These are phyloP conservation scores for Mortierella sp. DNA, from an alignment of 371 early-diverging fungal species.

Conservation along the genomic window DNA sequence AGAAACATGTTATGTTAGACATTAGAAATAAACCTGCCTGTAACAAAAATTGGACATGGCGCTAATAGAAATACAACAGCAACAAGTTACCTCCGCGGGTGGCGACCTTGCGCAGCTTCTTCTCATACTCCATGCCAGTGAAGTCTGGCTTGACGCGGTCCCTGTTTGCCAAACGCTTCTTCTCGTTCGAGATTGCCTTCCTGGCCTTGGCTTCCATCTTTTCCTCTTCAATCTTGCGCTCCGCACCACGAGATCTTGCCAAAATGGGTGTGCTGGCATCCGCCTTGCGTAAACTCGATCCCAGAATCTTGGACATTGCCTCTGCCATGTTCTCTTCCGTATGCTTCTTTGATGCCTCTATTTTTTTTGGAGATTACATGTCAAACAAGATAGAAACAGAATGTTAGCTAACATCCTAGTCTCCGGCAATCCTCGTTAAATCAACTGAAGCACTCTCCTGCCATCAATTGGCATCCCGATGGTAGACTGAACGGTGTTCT, in stretches of 20 bases:
- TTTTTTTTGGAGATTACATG: neutral
- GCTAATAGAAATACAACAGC: neutral
- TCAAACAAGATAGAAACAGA: neutral
- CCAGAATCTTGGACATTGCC: slow-evolving; percentile 80
- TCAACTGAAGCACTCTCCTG: no score
- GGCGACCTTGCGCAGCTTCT: slow-evolving; percentile 84
- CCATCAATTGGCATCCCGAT: neutral
- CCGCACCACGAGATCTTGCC: slow-evolving; percentile 78
- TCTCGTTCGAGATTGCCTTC: slow-evolving; percentile 75
- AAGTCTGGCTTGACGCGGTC: slow-evolving; percentile 79
- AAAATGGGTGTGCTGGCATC: slow-evolving; percentile 79
- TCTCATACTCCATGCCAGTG: slow-evolving; percentile 82
- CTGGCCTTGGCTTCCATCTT: slow-evolving; percentile 84
- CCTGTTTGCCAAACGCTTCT: slow-evolving; percentile 70
- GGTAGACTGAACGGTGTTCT: neutral
- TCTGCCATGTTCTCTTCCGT: slow-evolving; percentile 68
- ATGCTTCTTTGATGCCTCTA: slow-evolving; percentile 62
- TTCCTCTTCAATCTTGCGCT: slow-evolving; percentile 80
- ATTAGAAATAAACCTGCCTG: neutral
- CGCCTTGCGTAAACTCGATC: slow-evolving; percentile 64
- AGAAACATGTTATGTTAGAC: neutral
- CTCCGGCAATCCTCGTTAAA: neutral
- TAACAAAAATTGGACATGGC: neutral
- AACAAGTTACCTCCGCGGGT: slow-evolving; percentile 80
- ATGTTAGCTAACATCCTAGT: neutral